Evolutionary conservation across 2,329 filamentous ascomycete species (phyloP).

Genomic region (Cladobotryum protrusum): DNA sequence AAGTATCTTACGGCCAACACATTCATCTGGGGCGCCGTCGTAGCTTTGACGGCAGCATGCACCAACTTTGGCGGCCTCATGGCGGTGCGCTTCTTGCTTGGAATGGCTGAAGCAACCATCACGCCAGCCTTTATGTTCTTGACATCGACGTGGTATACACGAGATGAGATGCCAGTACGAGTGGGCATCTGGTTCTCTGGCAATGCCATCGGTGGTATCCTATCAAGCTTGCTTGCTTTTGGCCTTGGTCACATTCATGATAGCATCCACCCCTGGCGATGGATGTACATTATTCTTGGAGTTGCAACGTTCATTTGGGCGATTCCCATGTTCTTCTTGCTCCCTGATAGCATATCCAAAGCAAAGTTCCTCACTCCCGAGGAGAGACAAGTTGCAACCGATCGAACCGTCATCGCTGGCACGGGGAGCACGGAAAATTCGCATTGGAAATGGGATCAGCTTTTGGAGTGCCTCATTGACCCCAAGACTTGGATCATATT

Average conservation of each 20-base stretch:
- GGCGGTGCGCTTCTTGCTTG: slow-evolving; percentile 46
- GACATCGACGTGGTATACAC: slow-evolving; percentile 46
- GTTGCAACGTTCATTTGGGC: slow-evolving; percentile 45
- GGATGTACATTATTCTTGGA: slow-evolving; percentile 54
- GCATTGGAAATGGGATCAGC: slow-evolving; percentile 45
- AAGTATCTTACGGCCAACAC: slow-evolving; percentile 42
- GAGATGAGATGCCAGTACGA: slow-evolving; percentile 39
- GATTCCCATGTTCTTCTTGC: slow-evolving; percentile 39
- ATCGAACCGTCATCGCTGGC: slow-evolving; percentile 43
- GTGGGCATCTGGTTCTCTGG: slow-evolving; percentile 52
- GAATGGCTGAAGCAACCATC: slow-evolving; percentile 48
- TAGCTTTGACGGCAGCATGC: slow-evolving; percentile 38
- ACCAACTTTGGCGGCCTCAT: slow-evolving; percentile 41
- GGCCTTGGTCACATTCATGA: slow-evolving; percentile 48
- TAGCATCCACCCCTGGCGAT: slow-evolving; percentile 44
- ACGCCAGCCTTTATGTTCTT: slow-evolving; percentile 48
- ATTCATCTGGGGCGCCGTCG: slow-evolving; percentile 41
- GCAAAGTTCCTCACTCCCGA: slow-evolving; percentile 51
- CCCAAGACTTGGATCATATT: slow-evolving; percentile 57
- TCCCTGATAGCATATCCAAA: slow-evolving; percentile 48
- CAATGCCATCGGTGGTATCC: slow-evolving; percentile 42
- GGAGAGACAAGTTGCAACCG: slow-evolving; percentile 43
- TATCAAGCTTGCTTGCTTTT: slow-evolving; percentile 47
- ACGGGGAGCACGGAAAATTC: slow-evolving; percentile 45
- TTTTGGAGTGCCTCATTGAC: slow-evolving; percentile 47